A percentile compares a stretch with the other conserved stretches of the same genome.
These are phyloP conservation scores for Orbilia blumenaviensis DNA, from an alignment of 2,329 filamentous ascomycete species.

Conservation along the genomic window DNA sequence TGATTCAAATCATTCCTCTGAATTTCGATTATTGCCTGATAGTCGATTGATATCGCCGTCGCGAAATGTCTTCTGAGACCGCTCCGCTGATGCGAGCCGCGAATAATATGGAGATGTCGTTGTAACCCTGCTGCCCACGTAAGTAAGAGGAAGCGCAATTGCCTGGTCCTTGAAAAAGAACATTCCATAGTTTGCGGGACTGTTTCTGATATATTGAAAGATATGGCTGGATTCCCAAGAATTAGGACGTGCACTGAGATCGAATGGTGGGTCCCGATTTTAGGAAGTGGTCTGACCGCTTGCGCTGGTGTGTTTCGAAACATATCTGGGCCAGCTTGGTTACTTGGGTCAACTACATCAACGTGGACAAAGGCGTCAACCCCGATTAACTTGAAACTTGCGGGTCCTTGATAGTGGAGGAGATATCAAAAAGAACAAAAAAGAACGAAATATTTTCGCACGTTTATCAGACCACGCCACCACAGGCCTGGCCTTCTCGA, in stretches of 20 bases:
- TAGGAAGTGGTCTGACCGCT: slow-evolving; percentile 33
- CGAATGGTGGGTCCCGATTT: slow-evolving; percentile 18
- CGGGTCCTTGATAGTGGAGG: slow-evolving; percentile 26
- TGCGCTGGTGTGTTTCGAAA: slow-evolving; percentile 45
- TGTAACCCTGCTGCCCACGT: slow-evolving; percentile 23
- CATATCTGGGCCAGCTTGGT: slow-evolving; percentile 8
- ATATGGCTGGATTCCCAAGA: slow-evolving; percentile 7
- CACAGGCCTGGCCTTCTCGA: slow-evolving; percentile 7
- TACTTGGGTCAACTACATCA: slow-evolving; percentile 9
- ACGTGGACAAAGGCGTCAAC: slow-evolving; percentile 36
- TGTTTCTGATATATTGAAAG: slow-evolving; percentile 44
- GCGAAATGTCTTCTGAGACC: slow-evolving; percentile 9
- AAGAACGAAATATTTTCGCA: slow-evolving; percentile 7
- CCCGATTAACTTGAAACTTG: slow-evolving; percentile 37
- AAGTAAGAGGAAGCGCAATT: slow-evolving; percentile 21
- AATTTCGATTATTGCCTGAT: slow-evolving; percentile 13
- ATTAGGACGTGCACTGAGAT: slow-evolving; percentile 11
- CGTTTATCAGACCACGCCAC: slow-evolving; percentile 41
- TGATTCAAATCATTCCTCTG: neutral
- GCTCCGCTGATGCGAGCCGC: neutral
- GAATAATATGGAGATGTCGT: slow-evolving; percentile 7
- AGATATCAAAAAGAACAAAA: neutral
- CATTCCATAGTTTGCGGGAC: neutral
- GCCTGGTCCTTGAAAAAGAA: slow-evolving; percentile 7
- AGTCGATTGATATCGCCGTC: slow-evolving; percentile 34